A percentile compares a stretch with the other conserved stretches of the same genome.
Evolutionary conservation across 176 grass and related monocot species (phyloP).

Genomic region (Musa itinerans): DNA sequence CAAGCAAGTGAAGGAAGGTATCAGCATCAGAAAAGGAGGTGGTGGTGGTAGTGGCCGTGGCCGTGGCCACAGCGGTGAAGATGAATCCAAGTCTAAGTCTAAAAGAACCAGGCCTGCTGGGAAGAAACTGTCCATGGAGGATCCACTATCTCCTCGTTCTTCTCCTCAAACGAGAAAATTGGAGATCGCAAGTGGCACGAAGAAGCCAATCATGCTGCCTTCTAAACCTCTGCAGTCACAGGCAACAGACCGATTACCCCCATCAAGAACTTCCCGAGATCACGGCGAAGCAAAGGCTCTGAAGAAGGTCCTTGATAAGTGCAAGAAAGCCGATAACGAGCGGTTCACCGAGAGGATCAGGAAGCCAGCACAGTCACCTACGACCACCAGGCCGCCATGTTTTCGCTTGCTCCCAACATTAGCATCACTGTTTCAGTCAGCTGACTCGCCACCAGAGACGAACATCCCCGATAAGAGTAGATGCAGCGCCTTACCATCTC

Average conservation of each 20-base stretch:
- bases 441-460: neutral
- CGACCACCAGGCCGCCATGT: too few relatives aligned
- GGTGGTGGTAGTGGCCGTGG: neutral
- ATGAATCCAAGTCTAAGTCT: neutral
- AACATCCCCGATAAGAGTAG: neutral
- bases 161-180: neutral
- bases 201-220: neutral
- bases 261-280: neutral
- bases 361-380: conserved; percentile 13
- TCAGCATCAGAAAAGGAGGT: conserved; percentile 36
- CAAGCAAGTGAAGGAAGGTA: conserved; percentile 59
- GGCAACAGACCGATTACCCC: too few relatives aligned
- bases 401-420: conserved; percentile 17
- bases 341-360: conserved; percentile 27
- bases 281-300: conserved; percentile 16
- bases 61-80: neutral
- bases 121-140: neutral
- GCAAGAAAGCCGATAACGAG: neutral
- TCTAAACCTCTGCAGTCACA: neutral
- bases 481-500: neutral
- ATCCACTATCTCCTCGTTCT: neutral
- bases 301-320: conserved; percentile 16
- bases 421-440: neutral
- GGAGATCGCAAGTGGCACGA: neutral
- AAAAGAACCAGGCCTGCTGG: conserved; percentile 22